Percentiles rank a stretch among this genome's conserved stretches.
Conservation (phyloP, 1,284 basidiomycete genomes). For the Ceratobasidium sp. region DNA sequence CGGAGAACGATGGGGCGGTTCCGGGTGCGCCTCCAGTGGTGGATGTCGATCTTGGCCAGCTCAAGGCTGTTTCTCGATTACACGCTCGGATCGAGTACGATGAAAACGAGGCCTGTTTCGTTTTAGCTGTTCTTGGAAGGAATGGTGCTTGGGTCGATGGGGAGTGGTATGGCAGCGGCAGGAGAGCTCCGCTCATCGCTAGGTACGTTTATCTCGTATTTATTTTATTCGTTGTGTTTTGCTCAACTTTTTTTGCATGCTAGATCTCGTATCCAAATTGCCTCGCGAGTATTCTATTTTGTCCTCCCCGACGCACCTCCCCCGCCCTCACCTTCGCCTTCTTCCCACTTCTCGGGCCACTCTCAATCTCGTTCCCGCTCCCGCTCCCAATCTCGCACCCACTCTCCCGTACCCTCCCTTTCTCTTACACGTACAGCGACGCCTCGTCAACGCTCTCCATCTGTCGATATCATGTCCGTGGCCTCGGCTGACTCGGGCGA, state of each 20-base stretch:
- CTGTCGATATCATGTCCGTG: slow-evolving; percentile 80
- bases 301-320: slow-evolving; percentile 69
- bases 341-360: slow-evolving; percentile 28
- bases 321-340: slow-evolving; percentile 28
- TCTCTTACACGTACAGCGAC: slow-evolving; percentile 9
- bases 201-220: slow-evolving; percentile 71
- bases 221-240: neutral
- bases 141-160: slow-evolving; percentile 99
- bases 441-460: slow-evolving; percentile 66
- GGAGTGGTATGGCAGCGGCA: slow-evolving; percentile 90
- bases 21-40: slow-evolving; percentile 55
- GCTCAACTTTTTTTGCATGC: slow-evolving; percentile 40
- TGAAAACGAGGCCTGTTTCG: slow-evolving; percentile 86
- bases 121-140: slow-evolving; percentile 89
- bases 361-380: slow-evolving; percentile 24
- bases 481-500: slow-evolving; percentile 70
- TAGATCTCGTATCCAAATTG: slow-evolving; percentile 98
- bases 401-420: neutral
- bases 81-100: slow-evolving; percentile 97
- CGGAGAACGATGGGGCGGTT: slow-evolving; percentile 51
- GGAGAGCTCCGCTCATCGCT: slow-evolving; percentile 82
- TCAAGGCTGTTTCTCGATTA: slow-evolving; percentile 95
- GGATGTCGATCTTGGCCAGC: slow-evolving; percentile 95
- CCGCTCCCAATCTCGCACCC: slow-evolving; percentile 28
- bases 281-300: slow-evolving; percentile 97